Percentiles rank a stretch among this genome's conserved stretches.
phyloP scores from a whole-genome alignment of 345 rosid species.

The Salix caprea region DNA sequence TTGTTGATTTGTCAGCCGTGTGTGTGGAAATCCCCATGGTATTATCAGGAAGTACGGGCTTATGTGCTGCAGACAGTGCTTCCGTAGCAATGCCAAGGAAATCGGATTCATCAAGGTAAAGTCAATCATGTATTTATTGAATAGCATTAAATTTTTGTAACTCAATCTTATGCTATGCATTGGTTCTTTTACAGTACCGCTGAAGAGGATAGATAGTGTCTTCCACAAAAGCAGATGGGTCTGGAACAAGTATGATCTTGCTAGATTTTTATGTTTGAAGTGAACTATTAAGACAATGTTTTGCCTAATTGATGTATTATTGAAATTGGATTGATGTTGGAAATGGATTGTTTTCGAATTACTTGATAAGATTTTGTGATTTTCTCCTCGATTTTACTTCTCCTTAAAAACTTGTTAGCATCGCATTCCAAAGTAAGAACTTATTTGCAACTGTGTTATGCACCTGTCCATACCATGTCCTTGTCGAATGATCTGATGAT shows the following conservation, averaged over 20 bases:
- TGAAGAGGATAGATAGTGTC: background rate
- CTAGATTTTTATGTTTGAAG: background rate
- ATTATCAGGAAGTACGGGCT: conserved; percentile 36
- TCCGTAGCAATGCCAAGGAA: conserved; percentile 37
- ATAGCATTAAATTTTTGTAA: background rate
- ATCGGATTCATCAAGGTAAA: conserved; percentile 36
- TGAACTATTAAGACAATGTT: background rate
- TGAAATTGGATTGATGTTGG: conserved; percentile 6
- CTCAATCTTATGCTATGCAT: background rate
- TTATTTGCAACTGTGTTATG: background rate
- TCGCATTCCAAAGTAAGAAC: background rate
- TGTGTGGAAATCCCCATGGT: conserved; percentile 35
- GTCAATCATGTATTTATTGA: background rate
- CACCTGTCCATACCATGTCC: background rate
- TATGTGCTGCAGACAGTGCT: conserved; percentile 41
- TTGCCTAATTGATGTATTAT: background rate
- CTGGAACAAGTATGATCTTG: background rate
- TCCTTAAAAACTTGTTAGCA: background rate
- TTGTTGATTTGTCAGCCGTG: conserved; percentile 19
- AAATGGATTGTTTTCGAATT: background rate
- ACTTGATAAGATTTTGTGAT: background rate
- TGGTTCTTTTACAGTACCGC: conserved; percentile 20
- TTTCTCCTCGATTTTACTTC: background rate
- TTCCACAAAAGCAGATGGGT: background rate
- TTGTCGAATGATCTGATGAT: background rate